phyloP scores from a whole-genome alignment of 1,284 basidiomycete genomes.

The Ganoderma leucocontextum region DNA sequence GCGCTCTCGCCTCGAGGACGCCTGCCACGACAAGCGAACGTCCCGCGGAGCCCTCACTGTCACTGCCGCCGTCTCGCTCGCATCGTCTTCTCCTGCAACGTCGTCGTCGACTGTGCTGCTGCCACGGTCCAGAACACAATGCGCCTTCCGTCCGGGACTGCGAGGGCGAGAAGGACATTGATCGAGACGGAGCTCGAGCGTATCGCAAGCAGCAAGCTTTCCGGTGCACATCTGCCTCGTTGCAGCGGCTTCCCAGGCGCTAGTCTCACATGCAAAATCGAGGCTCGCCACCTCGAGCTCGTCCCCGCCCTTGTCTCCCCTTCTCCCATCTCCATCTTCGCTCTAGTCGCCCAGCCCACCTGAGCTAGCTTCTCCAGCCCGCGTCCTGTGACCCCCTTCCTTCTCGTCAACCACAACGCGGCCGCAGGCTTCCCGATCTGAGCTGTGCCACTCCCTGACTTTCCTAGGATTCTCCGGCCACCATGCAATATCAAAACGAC shows the following conservation, averaged over 20 bases:
- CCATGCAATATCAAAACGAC: constrained; percentile 38
- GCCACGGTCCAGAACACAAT: not conserved
- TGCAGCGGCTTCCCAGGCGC: constrained; percentile 32
- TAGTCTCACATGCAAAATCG: constrained; percentile 18
- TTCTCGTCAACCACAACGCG: not conserved
- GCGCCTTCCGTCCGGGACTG: not conserved
- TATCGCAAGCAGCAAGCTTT: not conserved
- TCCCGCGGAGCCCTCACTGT: not conserved
- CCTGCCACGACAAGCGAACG: not conserved
- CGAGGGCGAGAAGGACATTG: constrained; percentile 2
- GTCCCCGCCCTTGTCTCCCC: constrained; percentile 8
- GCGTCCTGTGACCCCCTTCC: constrained; percentile 16
- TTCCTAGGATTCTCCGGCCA: not conserved
- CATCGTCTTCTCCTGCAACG: not conserved
- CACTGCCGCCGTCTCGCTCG: not conserved
- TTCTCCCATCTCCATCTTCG: constrained; percentile 11
- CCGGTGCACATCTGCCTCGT: constrained; percentile 26
- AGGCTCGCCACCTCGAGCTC: not conserved
- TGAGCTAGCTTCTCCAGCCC: constrained; percentile 8
- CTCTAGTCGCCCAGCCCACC: constrained; percentile 16
- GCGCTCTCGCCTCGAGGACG: not conserved
- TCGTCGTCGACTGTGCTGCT: not conserved
- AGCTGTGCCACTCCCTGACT: not conserved
- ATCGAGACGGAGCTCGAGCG: not conserved
- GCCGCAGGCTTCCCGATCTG: constrained; percentile 1